phyloP scores from a whole-genome alignment of 495 filamentous ascomycete species.

The Xylaria acuta region DNA sequence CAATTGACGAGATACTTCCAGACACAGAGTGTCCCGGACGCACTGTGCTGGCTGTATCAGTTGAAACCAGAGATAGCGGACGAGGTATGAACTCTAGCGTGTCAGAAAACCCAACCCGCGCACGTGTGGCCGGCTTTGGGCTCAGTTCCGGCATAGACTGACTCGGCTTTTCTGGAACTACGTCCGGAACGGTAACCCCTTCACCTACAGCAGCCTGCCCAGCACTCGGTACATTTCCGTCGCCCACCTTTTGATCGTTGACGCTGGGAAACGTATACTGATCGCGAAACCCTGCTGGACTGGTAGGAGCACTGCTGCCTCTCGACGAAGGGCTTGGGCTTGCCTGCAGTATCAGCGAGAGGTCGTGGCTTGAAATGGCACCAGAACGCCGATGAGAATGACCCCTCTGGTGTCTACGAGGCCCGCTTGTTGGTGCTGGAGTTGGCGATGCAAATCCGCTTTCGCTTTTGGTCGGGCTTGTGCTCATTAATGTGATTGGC shows the following conservation, averaged over 20 bases:
- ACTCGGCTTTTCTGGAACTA: constrained; percentile 27
- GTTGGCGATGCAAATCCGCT: constrained; percentile 58
- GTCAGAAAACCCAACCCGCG: constrained; percentile 66
- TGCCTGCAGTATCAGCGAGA: constrained; percentile 70
- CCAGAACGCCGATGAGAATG: constrained; percentile 88
- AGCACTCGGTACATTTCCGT: background rate
- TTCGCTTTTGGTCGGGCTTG: constrained; percentile 69
- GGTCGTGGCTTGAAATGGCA: constrained; percentile 84
- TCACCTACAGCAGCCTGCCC: constrained; percentile 26
- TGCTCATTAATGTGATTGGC: constrained; percentile 63
- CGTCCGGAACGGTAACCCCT: constrained; percentile 25
- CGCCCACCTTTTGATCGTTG: constrained; percentile 24
- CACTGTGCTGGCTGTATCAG: constrained; percentile 73
- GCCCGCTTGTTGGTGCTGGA: constrained; percentile 51
- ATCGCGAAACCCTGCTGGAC: constrained; percentile 61
- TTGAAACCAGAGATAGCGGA: constrained; percentile 75
- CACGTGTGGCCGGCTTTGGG: constrained; percentile 48
- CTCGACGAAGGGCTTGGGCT: constrained; percentile 50
- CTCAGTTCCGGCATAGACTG: constrained; percentile 28
- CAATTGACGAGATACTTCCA: constrained; percentile 67
- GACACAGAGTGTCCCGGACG: constrained; percentile 68
- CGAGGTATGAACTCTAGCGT: constrained; percentile 72
- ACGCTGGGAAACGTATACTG: constrained; percentile 46
- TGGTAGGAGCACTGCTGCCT: constrained; percentile 70
- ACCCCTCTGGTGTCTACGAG: constrained; percentile 60